Evolutionary conservation across 2,329 filamentous ascomycete genomes (phyloP).

Genomic region (Aurifilum marmelostoma): DNA sequence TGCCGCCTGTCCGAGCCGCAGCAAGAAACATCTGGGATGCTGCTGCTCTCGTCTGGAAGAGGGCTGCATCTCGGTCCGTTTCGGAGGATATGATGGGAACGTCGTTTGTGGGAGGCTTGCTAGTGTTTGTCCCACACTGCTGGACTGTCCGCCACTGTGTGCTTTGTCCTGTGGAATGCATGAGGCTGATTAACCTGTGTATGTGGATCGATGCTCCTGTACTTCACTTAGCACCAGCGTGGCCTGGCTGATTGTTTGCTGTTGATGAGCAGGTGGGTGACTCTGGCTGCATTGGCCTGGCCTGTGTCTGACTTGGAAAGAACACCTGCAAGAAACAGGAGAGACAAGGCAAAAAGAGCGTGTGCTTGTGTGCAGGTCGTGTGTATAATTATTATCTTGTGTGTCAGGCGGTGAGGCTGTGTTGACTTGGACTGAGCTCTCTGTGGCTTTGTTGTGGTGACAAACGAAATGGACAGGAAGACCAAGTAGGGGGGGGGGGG

Average conservation of each 20-base stretch:
- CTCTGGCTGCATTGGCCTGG: background rate
- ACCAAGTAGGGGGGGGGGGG: background rate
- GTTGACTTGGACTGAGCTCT: background rate
- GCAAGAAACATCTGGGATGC: background rate
- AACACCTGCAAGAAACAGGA: background rate
- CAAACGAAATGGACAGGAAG: background rate
- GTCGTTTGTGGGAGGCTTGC: background rate
- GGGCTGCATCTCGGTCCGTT: background rate
- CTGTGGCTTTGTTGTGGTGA: background rate
- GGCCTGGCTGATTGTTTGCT: background rate
- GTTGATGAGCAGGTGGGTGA: background rate
- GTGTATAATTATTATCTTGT: background rate
- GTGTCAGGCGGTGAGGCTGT: background rate
- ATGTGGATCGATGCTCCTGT: background rate
- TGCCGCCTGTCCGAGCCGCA: background rate
- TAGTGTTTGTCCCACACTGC: background rate
- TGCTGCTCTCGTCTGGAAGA: background rate
- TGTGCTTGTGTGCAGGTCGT: background rate
- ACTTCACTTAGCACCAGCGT: background rate
- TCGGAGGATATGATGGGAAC: background rate
- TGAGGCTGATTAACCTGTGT: background rate
- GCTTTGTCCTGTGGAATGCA: background rate
- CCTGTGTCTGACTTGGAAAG: background rate
- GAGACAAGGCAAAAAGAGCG: no score
- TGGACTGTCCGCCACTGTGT: background rate